These are phyloP conservation scores for Fusarium sterilihyphosum DNA, from an alignment of 2,329 filamentous ascomycete species.

Conservation along the genomic window DNA sequence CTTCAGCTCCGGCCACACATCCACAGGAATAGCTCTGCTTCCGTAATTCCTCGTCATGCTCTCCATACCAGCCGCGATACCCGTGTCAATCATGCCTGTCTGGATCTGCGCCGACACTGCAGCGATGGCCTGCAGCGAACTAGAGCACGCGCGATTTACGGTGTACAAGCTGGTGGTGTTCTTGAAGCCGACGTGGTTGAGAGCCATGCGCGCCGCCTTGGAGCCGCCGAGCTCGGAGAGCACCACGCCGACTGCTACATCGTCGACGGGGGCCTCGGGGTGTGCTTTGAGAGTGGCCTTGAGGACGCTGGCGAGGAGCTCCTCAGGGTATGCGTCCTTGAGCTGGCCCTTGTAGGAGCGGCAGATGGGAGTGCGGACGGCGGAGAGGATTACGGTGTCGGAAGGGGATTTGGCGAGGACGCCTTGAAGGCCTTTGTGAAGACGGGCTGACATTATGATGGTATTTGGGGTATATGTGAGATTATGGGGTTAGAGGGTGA, in stretches of 20 bases:
- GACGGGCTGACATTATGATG: conserved; percentile 30
- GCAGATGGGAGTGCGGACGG: conserved; percentile 88
- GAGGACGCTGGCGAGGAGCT: conserved; percentile 78
- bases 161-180: conserved; percentile 82
- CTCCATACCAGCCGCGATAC: conserved; percentile 92
- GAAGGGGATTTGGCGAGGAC: conserved; percentile 81
- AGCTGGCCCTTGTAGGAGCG: conserved; percentile 84
- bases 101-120: conserved; percentile 78
- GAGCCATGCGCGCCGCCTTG: conserved; percentile 91
- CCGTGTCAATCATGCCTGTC: conserved; percentile 75
- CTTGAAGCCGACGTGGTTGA: conserved; percentile 83
- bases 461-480: background rate
- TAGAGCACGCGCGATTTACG: conserved; percentile 87
- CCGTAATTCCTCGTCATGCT: conserved; percentile 96
- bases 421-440: conserved; percentile 69
- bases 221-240: conserved; percentile 89
- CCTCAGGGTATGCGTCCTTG: conserved; percentile 90
- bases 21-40: conserved; percentile 81
- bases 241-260: conserved; percentile 88
- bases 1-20: conserved; percentile 79
- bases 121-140: conserved; percentile 80
- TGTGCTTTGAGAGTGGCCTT: conserved; percentile 63
- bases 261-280: conserved; percentile 73
- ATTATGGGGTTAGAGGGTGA: background rate
- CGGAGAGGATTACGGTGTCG: conserved; percentile 88